Conservation (phyloP, 495 filamentous ascomycete species). For the Umbilicaria muhlenbergii region DNA sequence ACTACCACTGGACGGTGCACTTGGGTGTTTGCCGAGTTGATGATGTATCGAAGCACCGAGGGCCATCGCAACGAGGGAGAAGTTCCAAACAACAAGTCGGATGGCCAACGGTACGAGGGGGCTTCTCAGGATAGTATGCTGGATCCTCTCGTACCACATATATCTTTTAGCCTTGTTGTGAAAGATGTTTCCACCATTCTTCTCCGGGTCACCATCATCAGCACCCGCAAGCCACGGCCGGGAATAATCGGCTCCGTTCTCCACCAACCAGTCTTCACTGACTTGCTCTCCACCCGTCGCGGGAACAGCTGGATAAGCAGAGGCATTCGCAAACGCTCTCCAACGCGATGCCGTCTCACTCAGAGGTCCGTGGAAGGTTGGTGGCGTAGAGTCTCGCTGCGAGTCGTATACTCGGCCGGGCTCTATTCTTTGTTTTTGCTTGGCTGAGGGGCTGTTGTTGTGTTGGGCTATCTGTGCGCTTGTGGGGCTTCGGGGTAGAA, state of each 20-base stretch:
- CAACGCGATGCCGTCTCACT: slow-evolving; percentile 38
- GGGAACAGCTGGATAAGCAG: slow-evolving; percentile 33
- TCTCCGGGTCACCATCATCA: slow-evolving; percentile 31
- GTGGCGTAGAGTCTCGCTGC: slow-evolving; percentile 11
- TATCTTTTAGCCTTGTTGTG: slow-evolving; percentile 25
- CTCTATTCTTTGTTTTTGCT: slow-evolving; percentile 9
- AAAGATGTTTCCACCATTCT: slow-evolving; percentile 23
- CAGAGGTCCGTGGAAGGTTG: slow-evolving; percentile 2
- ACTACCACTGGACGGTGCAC: slow-evolving; percentile 19
- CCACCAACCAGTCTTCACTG: slow-evolving; percentile 41
- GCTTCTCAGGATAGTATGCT: slow-evolving; percentile 49
- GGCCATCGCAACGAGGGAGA: slow-evolving; percentile 68
- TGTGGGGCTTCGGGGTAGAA: slow-evolving; percentile 30
- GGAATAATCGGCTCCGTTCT: slow-evolving; percentile 38
- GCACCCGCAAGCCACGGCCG: slow-evolving; percentile 37
- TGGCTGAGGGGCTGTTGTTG: slow-evolving; percentile 35
- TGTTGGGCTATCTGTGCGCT: slow-evolving; percentile 42
- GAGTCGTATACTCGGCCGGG: slow-evolving; percentile 15
- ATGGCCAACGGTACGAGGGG: slow-evolving; percentile 76
- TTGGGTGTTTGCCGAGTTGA: slow-evolving; percentile 18
- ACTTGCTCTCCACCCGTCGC: slow-evolving; percentile 33
- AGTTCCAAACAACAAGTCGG: slow-evolving; percentile 66
- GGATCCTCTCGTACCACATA: slow-evolving; percentile 38
- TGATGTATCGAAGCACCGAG: slow-evolving; percentile 62
- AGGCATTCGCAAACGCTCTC: slow-evolving; percentile 39